Base-by-base conservation (phyloP, 163 green algal genomes). In the Dunaliella salina region DNA sequence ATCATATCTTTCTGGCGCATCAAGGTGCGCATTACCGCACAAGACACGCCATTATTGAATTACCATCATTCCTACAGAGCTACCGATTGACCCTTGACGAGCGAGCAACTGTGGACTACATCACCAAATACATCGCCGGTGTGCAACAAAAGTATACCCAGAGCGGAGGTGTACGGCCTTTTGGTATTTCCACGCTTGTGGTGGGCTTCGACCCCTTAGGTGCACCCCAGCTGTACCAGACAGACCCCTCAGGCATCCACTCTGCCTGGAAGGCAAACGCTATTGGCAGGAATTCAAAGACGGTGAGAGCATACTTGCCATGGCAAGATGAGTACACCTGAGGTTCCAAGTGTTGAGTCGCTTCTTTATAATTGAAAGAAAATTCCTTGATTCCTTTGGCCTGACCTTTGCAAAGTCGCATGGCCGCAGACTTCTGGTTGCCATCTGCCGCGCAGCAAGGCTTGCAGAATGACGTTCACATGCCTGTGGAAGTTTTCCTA, bases 111-210 rank as follows among this genome's bases (percentile, higher is more conserved):
- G 95, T 99, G 69, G 97, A 99, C 86, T 95, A 99, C 92, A 96
- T 99, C 85, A 96, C 97, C 17, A 94, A 95, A 57, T 97, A 98
- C 91, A 98, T 99, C 78, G 93, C 93, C 20, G 94, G 95, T 29
- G 93, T 99, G 83, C 88, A 99, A 91, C 97, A 99, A 88, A 96
- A 96, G 84, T 99, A 99, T 93, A 99, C 97, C 46, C 97, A 99
- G 92, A 98, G 92, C 84, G 96, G 97, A 29, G 97, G 97, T 81
- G 95, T 98, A 85, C 93, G 97, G 17, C 97, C 97, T 20, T 99
- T 99, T 91, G 97, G 97, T 84, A 98, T 99, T 85, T 98, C 95
- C 63, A 98, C 97, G 24, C 94, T 99, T 29, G 96, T 99, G 63
- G 95, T 96, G 24, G 96, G 96, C 30, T 98, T 98, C 82, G 95